Evolutionary conservation across 1,139 yeast species (phyloP).

Genomic region (Suhomyces atakaporum): DNA sequence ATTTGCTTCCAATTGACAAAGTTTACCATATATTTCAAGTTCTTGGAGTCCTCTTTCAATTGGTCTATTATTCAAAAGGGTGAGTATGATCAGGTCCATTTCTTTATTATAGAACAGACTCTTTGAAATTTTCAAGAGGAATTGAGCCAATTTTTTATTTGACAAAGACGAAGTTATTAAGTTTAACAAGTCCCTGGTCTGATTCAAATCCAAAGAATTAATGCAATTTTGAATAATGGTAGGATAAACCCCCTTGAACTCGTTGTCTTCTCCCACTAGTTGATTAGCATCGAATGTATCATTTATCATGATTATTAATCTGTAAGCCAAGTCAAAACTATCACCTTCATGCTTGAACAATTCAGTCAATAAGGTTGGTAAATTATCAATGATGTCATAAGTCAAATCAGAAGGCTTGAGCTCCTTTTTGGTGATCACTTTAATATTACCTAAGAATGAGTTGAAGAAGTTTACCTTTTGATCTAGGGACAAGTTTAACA

Average conservation of each 20-base stretch:
- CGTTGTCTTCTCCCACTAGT: conserved; percentile 5
- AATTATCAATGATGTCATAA: conserved; percentile 33
- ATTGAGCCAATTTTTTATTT: conserved; percentile 23
- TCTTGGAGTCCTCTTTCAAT: conserved; percentile 23
- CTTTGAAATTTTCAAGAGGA: conserved; percentile 19
- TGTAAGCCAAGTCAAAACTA: conserved; percentile 22
- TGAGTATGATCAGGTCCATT: conserved; percentile 19
- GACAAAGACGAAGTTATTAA: conserved; percentile 26
- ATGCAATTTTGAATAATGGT: conserved; percentile 16
- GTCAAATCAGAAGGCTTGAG: conserved; percentile 30
- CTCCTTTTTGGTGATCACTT: conserved; percentile 32
- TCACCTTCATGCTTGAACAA: conserved; percentile 22
- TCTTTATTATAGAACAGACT: conserved; percentile 10
- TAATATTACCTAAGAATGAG: conserved; percentile 30
- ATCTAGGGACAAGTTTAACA: conserved; percentile 25
- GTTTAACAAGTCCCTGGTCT: conserved; percentile 24
- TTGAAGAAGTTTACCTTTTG: conserved; percentile 30
- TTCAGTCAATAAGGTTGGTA: conserved; percentile 28
- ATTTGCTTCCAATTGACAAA: conserved; percentile 25
- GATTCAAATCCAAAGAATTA: conserved; percentile 17
- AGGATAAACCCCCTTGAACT: conserved; percentile 7
- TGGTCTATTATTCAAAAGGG: conserved; percentile 21
- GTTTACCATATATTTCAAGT: conserved; percentile 25
- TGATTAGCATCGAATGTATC: conserved; percentile 34
- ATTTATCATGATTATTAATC: conserved; percentile 25